A percentile compares a stretch with the other conserved stretches of the same genome.
Evolutionary conservation across 768 basidiomycete genomes (phyloP).

Genomic region (Tricholoma bakamatsutake): DNA sequence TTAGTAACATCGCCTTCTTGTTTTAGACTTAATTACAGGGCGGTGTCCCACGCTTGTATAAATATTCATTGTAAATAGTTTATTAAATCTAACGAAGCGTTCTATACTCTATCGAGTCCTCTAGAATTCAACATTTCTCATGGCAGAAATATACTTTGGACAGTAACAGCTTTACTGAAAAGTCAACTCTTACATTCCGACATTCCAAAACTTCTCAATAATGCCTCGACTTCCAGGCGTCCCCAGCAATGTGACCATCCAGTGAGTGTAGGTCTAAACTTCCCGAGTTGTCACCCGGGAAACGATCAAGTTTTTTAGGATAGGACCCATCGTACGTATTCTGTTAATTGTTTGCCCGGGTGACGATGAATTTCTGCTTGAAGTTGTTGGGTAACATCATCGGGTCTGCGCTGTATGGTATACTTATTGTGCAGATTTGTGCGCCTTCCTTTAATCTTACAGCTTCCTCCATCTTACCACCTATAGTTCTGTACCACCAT

Average conservation of each 20-base stretch:
- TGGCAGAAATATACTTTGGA: too few species aligned
- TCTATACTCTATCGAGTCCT: too few species aligned
- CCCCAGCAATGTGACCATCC: constrained; percentile 3
- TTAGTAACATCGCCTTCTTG: too few species aligned
- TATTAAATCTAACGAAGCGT: too few species aligned
- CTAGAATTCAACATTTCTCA: too few species aligned
- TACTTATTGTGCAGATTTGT: constrained; percentile 17
- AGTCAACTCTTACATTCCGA: too few species aligned
- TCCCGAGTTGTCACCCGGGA: neutral
- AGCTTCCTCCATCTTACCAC: neutral
- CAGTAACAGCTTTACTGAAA: too few species aligned
- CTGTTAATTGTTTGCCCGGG: neutral
- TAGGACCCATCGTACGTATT: constrained; percentile 10
- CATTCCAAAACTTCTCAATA: neutral
- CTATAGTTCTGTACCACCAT: constrained; percentile 11
- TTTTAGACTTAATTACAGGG: too few species aligned
- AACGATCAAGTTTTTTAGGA: neutral
- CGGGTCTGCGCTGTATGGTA: constrained; percentile 14
- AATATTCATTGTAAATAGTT: too few species aligned
- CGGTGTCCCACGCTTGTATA: too few species aligned
- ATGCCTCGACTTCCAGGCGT: neutral
- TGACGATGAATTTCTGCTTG: neutral
- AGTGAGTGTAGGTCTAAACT: constrained; percentile 1
- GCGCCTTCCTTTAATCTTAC: neutral
- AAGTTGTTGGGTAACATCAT: constrained; percentile 16